Conservation (phyloP, 1,139 yeast species). For the Groenewaldozyma auringiensis region DNA sequence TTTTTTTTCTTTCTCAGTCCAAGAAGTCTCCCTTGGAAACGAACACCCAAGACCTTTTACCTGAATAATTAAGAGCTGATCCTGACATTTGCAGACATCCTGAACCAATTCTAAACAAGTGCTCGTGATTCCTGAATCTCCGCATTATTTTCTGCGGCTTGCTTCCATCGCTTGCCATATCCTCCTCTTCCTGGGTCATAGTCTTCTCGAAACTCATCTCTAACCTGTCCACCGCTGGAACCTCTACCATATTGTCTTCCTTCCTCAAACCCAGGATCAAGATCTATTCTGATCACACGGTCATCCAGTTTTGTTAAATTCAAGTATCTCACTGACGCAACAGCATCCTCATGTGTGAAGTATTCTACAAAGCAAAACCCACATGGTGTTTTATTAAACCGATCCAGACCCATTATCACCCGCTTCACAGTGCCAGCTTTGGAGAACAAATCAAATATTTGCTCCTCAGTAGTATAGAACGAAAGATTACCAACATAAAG, state of each 20-base stretch:
- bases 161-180: conserved; percentile 33
- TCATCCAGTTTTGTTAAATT: conserved; percentile 79
- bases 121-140: neutral
- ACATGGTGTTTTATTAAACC: conserved; percentile 84
- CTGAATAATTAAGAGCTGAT: too few relatives aligned
- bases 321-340: conserved; percentile 72
- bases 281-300: conserved; percentile 67
- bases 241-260: conserved; percentile 96
- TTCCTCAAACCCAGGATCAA: conserved; percentile 91
- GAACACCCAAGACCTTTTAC: too few relatives aligned
- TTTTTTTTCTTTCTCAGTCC: too few relatives aligned
- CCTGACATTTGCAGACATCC: too few relatives aligned
- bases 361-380: conserved; percentile 92
- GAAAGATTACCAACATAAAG: conserved; percentile 83
- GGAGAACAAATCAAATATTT: conserved; percentile 74
- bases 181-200: conserved; percentile 55
- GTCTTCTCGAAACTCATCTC: conserved; percentile 50
- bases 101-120: conserved; percentile 1
- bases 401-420: conserved; percentile 88
- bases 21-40: too few relatives aligned
- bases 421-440: conserved; percentile 64
- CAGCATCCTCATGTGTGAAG: conserved; percentile 56
- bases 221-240: conserved; percentile 76
- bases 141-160: conserved; percentile 13
- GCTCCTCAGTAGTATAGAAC: conserved; percentile 89